A percentile compares a stretch with the other conserved stretches of the same genome.
Evolutionary conservation across 306 rosid genomes (phyloP).

Genomic region (Biancaea sappan): DNA sequence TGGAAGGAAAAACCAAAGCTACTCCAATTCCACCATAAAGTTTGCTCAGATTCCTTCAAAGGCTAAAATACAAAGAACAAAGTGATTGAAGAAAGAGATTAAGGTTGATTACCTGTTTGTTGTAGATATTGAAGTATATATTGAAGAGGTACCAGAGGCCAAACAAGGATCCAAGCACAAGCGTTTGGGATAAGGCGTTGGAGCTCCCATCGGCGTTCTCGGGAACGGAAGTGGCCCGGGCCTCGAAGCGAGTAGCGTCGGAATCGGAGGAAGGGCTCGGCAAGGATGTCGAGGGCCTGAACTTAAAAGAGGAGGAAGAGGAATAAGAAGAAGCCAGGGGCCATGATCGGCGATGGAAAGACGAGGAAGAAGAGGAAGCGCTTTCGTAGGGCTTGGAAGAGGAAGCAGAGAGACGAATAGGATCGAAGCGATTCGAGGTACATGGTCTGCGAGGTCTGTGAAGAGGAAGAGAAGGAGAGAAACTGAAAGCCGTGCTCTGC

Average conservation of each 20-base stretch:
- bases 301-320: constrained; percentile 57
- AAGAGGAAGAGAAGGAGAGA: constrained; percentile 41
- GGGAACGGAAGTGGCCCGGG: constrained; percentile 62
- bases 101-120: constrained; percentile 69
- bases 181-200: constrained; percentile 53
- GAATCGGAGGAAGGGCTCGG: constrained; percentile 38
- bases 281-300: constrained; percentile 58
- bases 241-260: constrained; percentile 42
- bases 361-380: constrained; percentile 29
- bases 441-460: constrained; percentile 27
- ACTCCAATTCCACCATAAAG: not conserved
- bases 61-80: not conserved
- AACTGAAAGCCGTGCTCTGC: constrained; percentile 71
- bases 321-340: constrained; percentile 41
- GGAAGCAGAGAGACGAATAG: constrained; percentile 36
- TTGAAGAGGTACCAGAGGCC: constrained; percentile 94
- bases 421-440: constrained; percentile 26
- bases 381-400: constrained; percentile 36
- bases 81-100: not conserved
- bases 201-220: constrained; percentile 50
- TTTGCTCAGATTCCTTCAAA: not conserved
- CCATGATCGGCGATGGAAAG: constrained; percentile 71
- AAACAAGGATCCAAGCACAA: constrained; percentile 78
- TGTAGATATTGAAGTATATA: constrained; percentile 93
- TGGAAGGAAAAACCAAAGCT: too few species aligned